Conservation (phyloP, 139 green algal genomes). For the Mesotaenium endlicherianum region DNA sequence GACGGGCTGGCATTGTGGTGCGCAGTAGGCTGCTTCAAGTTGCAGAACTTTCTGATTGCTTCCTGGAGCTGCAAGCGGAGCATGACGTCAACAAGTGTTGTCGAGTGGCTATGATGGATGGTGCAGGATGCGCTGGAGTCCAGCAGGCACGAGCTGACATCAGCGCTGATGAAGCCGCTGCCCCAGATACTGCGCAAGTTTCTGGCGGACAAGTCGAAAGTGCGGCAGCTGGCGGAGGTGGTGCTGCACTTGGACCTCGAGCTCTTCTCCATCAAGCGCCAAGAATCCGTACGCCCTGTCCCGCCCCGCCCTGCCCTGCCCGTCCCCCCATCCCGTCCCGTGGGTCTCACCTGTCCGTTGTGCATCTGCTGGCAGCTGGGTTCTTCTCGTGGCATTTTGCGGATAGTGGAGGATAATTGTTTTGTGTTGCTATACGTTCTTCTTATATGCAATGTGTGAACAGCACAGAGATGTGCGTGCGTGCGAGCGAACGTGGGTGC, state of each 20-base stretch:
- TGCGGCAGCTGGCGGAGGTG: constrained; percentile 15
- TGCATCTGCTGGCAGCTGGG: no score
- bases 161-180: constrained; percentile 31
- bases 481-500: no score
- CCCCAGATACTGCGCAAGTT: constrained; percentile 34
- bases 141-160: constrained; percentile 7
- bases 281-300: constrained; percentile 28
- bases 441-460: no score
- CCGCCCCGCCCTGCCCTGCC: not conserved
- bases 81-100: not conserved
- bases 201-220: constrained; percentile 26
- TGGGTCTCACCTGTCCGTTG: no score
- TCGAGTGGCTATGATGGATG: not conserved
- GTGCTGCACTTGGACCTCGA: constrained; percentile 19
- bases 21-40: no score
- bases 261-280: constrained; percentile 32
- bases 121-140: constrained; percentile 10
- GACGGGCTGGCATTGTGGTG: no score
- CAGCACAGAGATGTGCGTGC: no score
- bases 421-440: no score
- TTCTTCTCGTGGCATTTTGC: no score
- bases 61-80: no score
- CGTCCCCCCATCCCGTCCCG: not conserved
- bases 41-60: no score
- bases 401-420: no score